Evolutionary conservation across 495 filamentous ascomycete genomes (phyloP), one percentile per base, ranked within the genome.

Genomic region (Tuber indicum): DNA sequence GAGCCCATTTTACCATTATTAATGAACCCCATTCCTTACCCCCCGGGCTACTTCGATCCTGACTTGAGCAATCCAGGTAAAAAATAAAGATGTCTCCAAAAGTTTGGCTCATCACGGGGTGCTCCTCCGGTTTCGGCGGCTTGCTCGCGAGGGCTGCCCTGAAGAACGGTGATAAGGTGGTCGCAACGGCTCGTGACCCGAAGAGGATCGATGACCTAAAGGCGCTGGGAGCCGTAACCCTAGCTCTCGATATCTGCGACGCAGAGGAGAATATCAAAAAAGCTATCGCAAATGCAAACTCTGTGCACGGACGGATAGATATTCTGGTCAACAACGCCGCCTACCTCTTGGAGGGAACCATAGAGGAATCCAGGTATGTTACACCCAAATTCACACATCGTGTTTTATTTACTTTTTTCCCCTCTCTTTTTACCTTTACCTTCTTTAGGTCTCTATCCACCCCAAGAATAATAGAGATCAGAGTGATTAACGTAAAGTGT

Each of bases 291-390:
- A 79, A 81, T 6, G 83, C 83, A 16, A 76, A 85, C 41, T 74
- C 77, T 16, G 82, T 84, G n/a, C 79, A 86, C 72, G 86, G 86
- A 19, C 75, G 79, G 21, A 85, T 89, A 72, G 87, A 88, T 66
- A 86, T 87, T 42, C 76, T 89, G 32, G 81, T 89, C 45, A 89
- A 89, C 75, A 87, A 87, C 46, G 87, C 87, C 3, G 87, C 81
- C 10, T 86, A 86, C 72, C 82, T 82, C n/a, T 75, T 87, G 6
- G 74, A 85, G 32, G 87, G 85, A 26, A 79, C 84, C 12, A 73
- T 87, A 21, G 87, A 89, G 74, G 87, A 89, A 23, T 83, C 81
- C 6, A 85, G 79, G 84, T 85, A 78, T 66, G 58, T 19, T 36
- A 36, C 58, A 66, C 26, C 32, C 32, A 36, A 66, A 66, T 3